phyloP scores from a whole-genome alignment of 1,284 basidiomycete genomes.

The Prillingera fragicola region DNA sequence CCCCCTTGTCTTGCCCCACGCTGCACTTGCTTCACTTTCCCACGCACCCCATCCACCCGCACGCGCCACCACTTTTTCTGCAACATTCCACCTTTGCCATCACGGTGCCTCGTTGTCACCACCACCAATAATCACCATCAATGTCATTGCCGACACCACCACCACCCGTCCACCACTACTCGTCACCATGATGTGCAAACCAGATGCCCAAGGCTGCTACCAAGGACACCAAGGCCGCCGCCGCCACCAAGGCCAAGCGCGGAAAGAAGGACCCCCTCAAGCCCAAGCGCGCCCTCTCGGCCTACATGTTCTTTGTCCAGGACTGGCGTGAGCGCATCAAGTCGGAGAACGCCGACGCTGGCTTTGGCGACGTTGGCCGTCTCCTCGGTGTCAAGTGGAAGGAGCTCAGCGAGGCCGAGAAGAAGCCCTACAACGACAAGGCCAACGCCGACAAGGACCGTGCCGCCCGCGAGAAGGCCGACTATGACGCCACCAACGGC shows the following conservation, averaged over 20 bases:
- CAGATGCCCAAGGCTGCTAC: conserved; percentile 58
- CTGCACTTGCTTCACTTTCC: no score
- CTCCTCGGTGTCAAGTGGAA: conserved; percentile 86
- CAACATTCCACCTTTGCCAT: not conserved
- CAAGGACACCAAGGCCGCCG: conserved; percentile 64
- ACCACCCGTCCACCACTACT: not conserved
- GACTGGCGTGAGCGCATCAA: conserved; percentile 94
- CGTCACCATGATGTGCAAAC: not conserved
- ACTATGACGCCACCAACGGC: conserved; percentile 49
- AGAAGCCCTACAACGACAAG: conserved; percentile 89
- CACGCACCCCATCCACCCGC: conserved; percentile 5
- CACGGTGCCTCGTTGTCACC: conserved; percentile 1
- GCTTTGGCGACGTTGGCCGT: conserved; percentile 88
- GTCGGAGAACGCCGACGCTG: conserved; percentile 87
- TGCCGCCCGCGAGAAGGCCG: conserved; percentile 56
- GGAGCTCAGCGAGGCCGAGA: conserved; percentile 73
- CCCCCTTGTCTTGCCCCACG: no score
- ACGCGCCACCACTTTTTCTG: not conserved
- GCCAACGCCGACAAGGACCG: conserved; percentile 79
- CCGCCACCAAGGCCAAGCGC: conserved; percentile 45
- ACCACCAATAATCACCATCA: not conserved
- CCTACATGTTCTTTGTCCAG: conserved; percentile 98
- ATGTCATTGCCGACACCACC: not conserved
- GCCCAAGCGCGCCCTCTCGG: conserved; percentile 64
- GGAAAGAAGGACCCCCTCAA: conserved; percentile 44